phyloP scores from a whole-genome alignment of 2,329 filamentous ascomycete species.

The Ascochyta pisi region DNA sequence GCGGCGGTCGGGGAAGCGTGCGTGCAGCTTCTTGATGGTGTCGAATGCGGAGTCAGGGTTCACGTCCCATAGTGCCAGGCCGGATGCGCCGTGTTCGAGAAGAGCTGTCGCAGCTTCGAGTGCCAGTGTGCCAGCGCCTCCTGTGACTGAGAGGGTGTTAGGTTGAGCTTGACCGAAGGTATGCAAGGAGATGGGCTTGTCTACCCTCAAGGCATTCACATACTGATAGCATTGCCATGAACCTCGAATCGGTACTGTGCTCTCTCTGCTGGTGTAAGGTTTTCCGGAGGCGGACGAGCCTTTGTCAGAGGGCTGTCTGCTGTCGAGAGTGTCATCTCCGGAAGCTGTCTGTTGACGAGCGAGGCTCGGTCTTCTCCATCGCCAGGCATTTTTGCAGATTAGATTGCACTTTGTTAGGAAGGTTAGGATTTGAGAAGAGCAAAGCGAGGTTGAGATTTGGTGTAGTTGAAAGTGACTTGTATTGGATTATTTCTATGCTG shows the following conservation, averaged over 20 bases:
- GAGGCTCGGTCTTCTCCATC: constrained; percentile 51
- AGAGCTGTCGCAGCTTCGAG: constrained; percentile 66
- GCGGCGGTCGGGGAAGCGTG: constrained; percentile 61
- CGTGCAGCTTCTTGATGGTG: constrained; percentile 56
- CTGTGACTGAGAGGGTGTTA: constrained; percentile 59
- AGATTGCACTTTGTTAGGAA: background rate
- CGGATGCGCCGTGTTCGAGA: constrained; percentile 70
- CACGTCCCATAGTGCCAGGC: constrained; percentile 68
- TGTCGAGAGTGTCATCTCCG: constrained; percentile 60
- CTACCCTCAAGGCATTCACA: constrained; percentile 34
- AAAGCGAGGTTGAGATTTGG: background rate
- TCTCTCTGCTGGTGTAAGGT: constrained; percentile 50
- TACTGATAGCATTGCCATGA: constrained; percentile 61
- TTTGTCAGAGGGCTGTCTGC: constrained; percentile 52
- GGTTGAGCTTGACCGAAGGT: background rate
- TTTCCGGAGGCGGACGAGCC: constrained; percentile 53
- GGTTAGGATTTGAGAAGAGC: background rate
- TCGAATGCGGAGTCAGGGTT: constrained; percentile 52
- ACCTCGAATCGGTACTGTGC: constrained; percentile 60
- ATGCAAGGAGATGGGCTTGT: background rate
- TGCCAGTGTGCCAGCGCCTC: constrained; percentile 70
- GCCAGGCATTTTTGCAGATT: constrained; percentile 38
- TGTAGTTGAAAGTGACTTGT: background rate
- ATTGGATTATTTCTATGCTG: constrained; percentile 9
- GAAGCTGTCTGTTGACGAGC: constrained; percentile 54